Percentiles rank a stretch among this genome's conserved stretches.
Evolutionary conservation across 2,329 filamentous ascomycete genomes (phyloP).

Genomic region (Akanthomyces lecanii): DNA sequence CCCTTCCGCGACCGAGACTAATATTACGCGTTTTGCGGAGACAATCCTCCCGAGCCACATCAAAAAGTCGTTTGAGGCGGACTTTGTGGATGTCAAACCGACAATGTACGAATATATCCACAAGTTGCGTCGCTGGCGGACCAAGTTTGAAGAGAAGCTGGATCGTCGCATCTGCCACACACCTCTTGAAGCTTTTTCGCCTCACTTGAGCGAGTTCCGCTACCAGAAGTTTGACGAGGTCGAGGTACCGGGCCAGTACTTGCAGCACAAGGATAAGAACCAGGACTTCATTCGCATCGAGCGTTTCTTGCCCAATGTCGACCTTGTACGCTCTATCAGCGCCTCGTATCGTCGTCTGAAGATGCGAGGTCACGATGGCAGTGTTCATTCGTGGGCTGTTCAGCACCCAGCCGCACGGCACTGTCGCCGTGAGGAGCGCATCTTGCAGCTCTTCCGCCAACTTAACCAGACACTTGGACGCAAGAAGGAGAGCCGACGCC

Average conservation of each 20-base stretch:
- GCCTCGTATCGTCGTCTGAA: constrained; percentile 89
- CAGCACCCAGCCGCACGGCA: constrained; percentile 92
- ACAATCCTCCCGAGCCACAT: constrained; percentile 94
- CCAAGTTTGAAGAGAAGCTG: constrained; percentile 96
- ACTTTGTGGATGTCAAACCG: constrained; percentile 92
- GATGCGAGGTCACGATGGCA: constrained; percentile 96
- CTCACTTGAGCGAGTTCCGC: constrained; percentile 90
- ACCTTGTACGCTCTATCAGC: constrained; percentile 84
- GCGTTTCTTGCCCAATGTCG: constrained; percentile 90
- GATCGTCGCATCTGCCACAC: constrained; percentile 73
- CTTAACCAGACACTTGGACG: constrained; percentile 90
- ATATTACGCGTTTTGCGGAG: constrained; percentile 94
- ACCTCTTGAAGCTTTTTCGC: constrained; percentile 79
- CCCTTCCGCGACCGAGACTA: constrained; percentile 83
- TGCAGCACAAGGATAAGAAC: constrained; percentile 98
- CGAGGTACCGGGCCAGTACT: constrained; percentile 93
- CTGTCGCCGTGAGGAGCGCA: constrained; percentile 89
- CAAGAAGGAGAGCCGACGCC: constrained; percentile 89
- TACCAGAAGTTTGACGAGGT: constrained; percentile 99
- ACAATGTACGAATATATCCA: constrained; percentile 99
- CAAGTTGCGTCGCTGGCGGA: constrained; percentile 90
- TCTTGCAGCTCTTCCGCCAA: constrained; percentile 92
- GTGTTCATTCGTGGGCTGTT: constrained; percentile 92
- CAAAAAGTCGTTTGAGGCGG: constrained; percentile 92
- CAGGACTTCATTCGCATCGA: constrained; percentile 98